Base-by-base conservation (phyloP, 2,329 filamentous ascomycete species). In the Zasmidium citrigriseum region DNA sequence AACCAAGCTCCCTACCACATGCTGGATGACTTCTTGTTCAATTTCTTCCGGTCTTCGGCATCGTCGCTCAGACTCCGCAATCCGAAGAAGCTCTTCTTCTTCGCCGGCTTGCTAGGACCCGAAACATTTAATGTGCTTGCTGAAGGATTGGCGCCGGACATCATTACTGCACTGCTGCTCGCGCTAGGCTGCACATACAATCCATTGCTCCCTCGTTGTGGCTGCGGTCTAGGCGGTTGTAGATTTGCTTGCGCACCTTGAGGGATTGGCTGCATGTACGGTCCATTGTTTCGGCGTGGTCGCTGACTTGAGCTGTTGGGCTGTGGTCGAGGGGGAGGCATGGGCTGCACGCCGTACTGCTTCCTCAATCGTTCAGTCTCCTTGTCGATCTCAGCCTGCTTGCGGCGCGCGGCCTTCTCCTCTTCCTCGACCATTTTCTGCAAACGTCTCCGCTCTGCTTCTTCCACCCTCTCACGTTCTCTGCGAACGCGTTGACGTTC, bases 331-430 rank as follows among this genome's bases (percentile, higher is more conserved):
- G 57, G 54, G 7, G 49, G 9, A 5, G 44, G 48, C 14, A 54
- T 47, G 9, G 62, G 55, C 52, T 81, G 75, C 47, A 85, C 78
- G 49, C 89, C 89, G 67, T 90, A 93, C 66, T 88, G 74, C 64
- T 80, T 84, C 21, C 85, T 80, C 7, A 97, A 77, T 0, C 91
- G 83, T 65, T 87, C 87, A 0, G 91, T 96, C 74, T 97, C 93
- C 46, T 86, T 85, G 34, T 96, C 78, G 14, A 82, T 68, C 54
- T 83, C 83, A 1, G 77, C 79, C 61, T 86, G 78, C 58, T 76
- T 79, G 24, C 76, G 58, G 16, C 61, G 48, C 0, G 78, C 81
- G 63, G 87, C 85, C 56, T 80, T 82, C 23, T 88, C 85, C 69
- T 92, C 89, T 46, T 73, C 55, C 77, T 81, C 69, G 24, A 70